A percentile compares a stretch with the other conserved stretches of the same genome.
Evolutionary conservation across 2,329 filamentous ascomycete genomes (phyloP).

Genomic region (Talaromyces rugulosus): DNA sequence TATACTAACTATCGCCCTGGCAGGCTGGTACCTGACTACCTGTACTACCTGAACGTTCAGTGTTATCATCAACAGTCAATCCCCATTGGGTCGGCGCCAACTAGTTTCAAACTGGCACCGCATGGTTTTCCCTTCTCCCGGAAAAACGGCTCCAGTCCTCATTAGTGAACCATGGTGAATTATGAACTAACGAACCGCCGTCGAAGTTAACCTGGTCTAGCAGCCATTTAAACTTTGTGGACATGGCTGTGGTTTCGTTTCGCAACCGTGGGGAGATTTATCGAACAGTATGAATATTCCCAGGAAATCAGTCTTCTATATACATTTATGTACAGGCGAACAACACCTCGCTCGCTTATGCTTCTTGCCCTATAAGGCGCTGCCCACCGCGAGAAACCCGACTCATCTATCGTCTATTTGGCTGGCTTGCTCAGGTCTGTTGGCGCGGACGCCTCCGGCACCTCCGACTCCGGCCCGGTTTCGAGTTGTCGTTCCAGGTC

Average conservation of each 20-base stretch:
- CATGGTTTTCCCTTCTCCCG: not conserved
- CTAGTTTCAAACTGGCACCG: not conserved
- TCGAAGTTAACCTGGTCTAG: not conserved
- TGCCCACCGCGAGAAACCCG: not conserved
- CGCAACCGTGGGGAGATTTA: not conserved
- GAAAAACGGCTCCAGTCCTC: too few species aligned
- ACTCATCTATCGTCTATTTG: not conserved
- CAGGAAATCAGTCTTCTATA: not conserved
- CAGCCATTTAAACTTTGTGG: not conserved
- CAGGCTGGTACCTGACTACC: too few species aligned
- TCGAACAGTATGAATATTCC: not conserved
- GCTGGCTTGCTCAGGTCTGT: conserved; percentile 4
- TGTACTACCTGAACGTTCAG: not conserved
- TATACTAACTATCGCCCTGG: not conserved
- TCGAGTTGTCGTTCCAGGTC: conserved; percentile 40
- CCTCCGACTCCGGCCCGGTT: conserved; percentile 24
- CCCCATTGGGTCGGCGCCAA: not conserved
- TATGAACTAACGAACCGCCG: not conserved
- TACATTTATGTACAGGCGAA: not conserved
- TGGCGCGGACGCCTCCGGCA: conserved; percentile 1
- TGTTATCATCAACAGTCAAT: not conserved
- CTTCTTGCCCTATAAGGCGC: not conserved
- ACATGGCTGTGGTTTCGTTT: not conserved
- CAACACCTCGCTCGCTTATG: not conserved
- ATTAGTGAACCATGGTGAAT: not conserved